Conservation (phyloP, 2,329 filamentous ascomycete genomes). For the Ophiostoma piceae region DNA sequence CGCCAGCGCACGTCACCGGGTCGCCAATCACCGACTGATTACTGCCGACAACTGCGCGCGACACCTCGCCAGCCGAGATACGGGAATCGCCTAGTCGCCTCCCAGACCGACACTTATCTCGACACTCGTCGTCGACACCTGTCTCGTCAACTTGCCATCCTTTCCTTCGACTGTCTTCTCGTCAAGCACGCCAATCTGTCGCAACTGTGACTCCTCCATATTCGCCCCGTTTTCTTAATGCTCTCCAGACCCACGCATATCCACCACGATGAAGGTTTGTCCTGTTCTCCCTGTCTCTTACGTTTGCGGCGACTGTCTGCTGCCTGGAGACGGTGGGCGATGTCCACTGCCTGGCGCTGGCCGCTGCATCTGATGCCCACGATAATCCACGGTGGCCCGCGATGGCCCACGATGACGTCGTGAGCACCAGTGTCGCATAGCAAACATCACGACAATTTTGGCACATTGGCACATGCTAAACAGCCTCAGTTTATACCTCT, state of each 20-base stretch:
- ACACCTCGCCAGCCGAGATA: conserved; percentile 9
- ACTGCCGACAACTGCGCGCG: conserved; percentile 2
- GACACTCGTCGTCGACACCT: not conserved
- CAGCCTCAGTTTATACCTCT: conserved; percentile 74
- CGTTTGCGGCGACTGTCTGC: conserved; percentile 8
- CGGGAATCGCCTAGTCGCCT: not conserved
- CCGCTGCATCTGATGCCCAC: not conserved
- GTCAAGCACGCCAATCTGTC: not conserved
- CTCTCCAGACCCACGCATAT: conserved; percentile 19
- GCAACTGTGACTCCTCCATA: conserved; percentile 9
- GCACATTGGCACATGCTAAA: conserved; percentile 5
- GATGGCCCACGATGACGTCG: conserved; percentile 1
- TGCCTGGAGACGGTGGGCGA: not conserved
- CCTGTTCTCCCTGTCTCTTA: not conserved
- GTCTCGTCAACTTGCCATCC: not conserved
- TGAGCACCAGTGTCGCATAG: not conserved
- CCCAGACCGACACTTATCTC: conserved; percentile 13
- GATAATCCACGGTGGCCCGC: not conserved
- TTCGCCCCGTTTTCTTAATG: conserved; percentile 16
- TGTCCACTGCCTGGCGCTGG: not conserved
- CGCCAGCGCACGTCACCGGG: conserved; percentile 21
- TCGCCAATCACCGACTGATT: conserved; percentile 18
- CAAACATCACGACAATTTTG: not conserved
- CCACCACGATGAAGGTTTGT: conserved; percentile 25
- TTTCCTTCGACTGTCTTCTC: not conserved